These are phyloP conservation scores for Penicillium goetzii DNA, from an alignment of 495 filamentous ascomycete genomes.

Conservation along the genomic window DNA sequence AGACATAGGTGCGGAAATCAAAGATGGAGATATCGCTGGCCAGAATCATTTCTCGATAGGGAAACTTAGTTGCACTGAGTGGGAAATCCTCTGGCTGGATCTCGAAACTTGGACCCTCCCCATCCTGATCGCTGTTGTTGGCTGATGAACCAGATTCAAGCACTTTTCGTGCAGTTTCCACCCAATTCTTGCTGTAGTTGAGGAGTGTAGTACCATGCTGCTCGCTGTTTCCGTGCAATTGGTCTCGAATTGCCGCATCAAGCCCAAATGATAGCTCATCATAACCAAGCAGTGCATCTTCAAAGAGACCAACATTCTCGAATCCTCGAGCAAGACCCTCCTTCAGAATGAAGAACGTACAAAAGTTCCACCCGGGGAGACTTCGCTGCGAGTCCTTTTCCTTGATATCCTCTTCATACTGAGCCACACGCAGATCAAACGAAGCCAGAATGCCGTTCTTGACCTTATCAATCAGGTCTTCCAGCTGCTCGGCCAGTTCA, in stretches of 20 bases:
- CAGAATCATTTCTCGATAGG: conserved; percentile 89
- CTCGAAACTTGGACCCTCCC: conserved; percentile 32
- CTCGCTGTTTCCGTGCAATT: conserved; percentile 57
- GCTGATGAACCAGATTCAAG: conserved; percentile 25
- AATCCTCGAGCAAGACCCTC: conserved; percentile 92
- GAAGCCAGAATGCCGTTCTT: conserved; percentile 85
- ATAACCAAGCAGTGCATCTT: conserved; percentile 90
- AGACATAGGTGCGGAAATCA: conserved; percentile 94
- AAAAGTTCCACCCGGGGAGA: conserved; percentile 97
- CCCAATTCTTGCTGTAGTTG: conserved; percentile 70
- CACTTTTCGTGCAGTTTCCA: conserved; percentile 57
- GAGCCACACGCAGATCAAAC: conserved; percentile 86
- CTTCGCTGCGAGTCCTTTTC: conserved; percentile 88
- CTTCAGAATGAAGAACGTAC: conserved; percentile 97
- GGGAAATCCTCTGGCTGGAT: conserved; percentile 51
- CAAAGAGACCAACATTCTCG: conserved; percentile 93
- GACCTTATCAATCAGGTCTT: conserved; percentile 82
- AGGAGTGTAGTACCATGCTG: conserved; percentile 69
- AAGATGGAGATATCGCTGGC: conserved; percentile 97
- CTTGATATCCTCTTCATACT: conserved; percentile 96
- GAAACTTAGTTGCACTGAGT: conserved; percentile 72
- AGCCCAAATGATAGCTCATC: conserved; percentile 89
- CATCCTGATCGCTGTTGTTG: conserved; percentile 22
- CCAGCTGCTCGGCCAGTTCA: conserved; percentile 75
- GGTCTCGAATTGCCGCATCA: conserved; percentile 78